A percentile compares a stretch with the other conserved stretches of the same genome.
Evolutionary conservation across 495 filamentous ascomycete genomes (phyloP).

Genomic region (Lineolata rhizophorae): DNA sequence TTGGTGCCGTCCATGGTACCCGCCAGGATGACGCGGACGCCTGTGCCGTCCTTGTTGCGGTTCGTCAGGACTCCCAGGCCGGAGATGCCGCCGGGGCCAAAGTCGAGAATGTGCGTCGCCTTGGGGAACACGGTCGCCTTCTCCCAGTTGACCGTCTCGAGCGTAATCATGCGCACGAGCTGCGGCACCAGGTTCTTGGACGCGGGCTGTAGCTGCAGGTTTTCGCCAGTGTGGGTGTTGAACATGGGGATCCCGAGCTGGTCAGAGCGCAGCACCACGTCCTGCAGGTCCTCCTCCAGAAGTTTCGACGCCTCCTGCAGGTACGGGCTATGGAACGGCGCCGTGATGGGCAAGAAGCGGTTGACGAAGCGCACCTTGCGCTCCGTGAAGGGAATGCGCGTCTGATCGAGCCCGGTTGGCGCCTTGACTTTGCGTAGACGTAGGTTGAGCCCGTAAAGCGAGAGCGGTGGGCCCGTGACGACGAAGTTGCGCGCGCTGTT

Average conservation of each 20-base stretch:
- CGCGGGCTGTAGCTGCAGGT: slow-evolving; percentile 39
- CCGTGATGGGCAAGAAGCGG: slow-evolving; percentile 90
- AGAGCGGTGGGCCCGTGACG: slow-evolving; percentile 87
- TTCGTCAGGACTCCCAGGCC: slow-evolving; percentile 93
- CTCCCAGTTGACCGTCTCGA: slow-evolving; percentile 85
- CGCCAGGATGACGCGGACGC: slow-evolving; percentile 83
- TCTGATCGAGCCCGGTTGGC: slow-evolving; percentile 88
- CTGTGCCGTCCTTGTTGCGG: slow-evolving; percentile 94
- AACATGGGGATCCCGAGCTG: slow-evolving; percentile 64
- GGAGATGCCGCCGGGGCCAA: slow-evolving; percentile 88
- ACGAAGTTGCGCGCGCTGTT: slow-evolving; percentile 96
- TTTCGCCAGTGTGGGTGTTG: slow-evolving; percentile 66
- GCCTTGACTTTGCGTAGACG: slow-evolving; percentile 91
- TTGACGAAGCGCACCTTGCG: slow-evolving; percentile 93
- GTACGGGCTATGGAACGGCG: slow-evolving; percentile 94
- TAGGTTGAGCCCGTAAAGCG: slow-evolving; percentile 85
- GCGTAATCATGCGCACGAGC: slow-evolving; percentile 80
- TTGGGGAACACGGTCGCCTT: slow-evolving; percentile 69
- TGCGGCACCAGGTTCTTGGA: slow-evolving; percentile 50
- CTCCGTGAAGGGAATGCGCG: slow-evolving; percentile 79
- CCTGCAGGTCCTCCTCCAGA: slow-evolving; percentile 69
- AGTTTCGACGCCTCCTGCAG: slow-evolving; percentile 55
- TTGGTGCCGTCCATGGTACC: slow-evolving; percentile 80
- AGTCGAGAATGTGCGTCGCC: slow-evolving; percentile 88
- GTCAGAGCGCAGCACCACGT: slow-evolving; percentile 45